phyloP scores from a whole-genome alignment of 2,329 filamentous ascomycete genomes.

The Aspergillus caelatus region DNA sequence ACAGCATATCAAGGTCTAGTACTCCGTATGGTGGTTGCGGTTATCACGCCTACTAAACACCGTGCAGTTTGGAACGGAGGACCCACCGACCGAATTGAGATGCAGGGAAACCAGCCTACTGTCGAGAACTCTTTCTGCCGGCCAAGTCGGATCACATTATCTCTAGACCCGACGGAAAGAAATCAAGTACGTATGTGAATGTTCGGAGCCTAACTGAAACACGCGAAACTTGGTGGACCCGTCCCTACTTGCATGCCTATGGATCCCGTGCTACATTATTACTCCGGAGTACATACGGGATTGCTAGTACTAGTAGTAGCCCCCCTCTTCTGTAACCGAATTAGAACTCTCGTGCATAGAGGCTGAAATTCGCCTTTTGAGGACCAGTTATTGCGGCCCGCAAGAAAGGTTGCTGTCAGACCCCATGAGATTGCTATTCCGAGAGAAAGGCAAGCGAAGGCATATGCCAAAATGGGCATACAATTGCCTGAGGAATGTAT shows the following conservation, averaged over 20 bases:
- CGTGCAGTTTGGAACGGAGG: neutral
- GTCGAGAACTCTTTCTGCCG: neutral
- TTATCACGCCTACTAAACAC: neutral
- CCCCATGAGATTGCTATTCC: neutral
- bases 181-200: neutral
- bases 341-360: neutral
- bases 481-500: neutral
- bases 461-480: neutral
- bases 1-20: neutral
- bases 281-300: neutral
- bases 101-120: neutral
- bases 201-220: neutral
- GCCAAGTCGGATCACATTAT: conserved; percentile 2
- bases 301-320: too few species aligned
- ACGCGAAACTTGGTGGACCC: neutral
- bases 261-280: neutral
- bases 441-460: neutral
- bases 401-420: neutral
- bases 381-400: neutral
- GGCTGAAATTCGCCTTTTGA: neutral
- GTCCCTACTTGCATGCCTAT: neutral
- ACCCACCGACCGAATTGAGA: neutral
- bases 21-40: neutral
- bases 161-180: neutral
- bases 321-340: neutral